phyloP scores from a whole-genome alignment of 805 yeast species.

The Phaffomyces thermotolerans region DNA sequence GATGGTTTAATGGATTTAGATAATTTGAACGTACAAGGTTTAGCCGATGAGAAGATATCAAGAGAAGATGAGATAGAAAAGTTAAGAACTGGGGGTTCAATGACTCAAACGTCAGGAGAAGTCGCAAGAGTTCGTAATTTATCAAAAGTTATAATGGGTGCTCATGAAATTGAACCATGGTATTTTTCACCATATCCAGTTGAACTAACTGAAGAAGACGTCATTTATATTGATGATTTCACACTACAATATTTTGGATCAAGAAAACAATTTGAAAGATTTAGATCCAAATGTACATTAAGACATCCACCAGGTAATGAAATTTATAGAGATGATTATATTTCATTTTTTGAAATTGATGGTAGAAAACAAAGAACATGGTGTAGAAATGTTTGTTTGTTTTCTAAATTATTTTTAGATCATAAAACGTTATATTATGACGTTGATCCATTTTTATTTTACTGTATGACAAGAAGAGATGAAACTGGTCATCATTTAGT shows the following conservation, averaged over 20 bases:
- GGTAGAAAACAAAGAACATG: constrained; percentile 94
- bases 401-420: constrained; percentile 87
- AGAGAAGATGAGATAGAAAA: constrained; percentile 91
- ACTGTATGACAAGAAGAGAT: constrained; percentile 89
- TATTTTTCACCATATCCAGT: constrained; percentile 96
- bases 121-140: constrained; percentile 88
- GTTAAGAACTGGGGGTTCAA: constrained; percentile 90
- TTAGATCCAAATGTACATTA: constrained; percentile 78
- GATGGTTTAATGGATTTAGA: constrained; percentile 78
- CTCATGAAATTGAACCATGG: constrained; percentile 95
- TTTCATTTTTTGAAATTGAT: constrained; percentile 94
- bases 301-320: constrained; percentile 99
- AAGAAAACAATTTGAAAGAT: constrained; percentile 84
- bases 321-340: constrained; percentile 85
- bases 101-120: constrained; percentile 85
- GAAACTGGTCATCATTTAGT: constrained; percentile 92
- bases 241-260: constrained; percentile 86
- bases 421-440: constrained; percentile 96
- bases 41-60: constrained; percentile 60
- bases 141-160: constrained; percentile 73
- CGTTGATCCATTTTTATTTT: constrained; percentile 94
- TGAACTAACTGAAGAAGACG: constrained; percentile 89
- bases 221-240: constrained; percentile 85
- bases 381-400: constrained; percentile 90
- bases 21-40: constrained; percentile 77